Evolutionary conservation across 2,329 filamentous ascomycete species (phyloP).

Genomic region (Xylariomycetidae sp.): DNA sequence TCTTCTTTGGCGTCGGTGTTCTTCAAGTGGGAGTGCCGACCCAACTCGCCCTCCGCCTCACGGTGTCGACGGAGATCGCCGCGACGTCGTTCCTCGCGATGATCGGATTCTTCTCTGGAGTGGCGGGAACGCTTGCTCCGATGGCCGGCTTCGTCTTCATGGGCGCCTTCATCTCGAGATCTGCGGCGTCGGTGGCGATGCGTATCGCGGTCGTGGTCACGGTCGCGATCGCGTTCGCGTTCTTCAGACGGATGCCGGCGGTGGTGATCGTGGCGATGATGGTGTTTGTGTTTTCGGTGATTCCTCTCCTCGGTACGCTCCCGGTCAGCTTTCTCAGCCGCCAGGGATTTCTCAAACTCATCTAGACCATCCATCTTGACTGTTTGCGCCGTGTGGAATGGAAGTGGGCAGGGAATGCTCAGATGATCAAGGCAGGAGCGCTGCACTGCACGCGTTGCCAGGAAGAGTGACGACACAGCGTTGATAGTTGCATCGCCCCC

Average conservation of each 20-base stretch:
- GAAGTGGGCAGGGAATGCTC: background rate
- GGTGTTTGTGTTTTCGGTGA: slow-evolving; percentile 35
- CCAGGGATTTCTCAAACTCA: slow-evolving; percentile 74
- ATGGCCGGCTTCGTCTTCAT: slow-evolving; percentile 46
- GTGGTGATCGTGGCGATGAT: slow-evolving; percentile 40
- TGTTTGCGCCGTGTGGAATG: slow-evolving; percentile 1
- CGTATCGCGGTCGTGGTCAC: slow-evolving; percentile 26
- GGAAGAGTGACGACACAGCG: slow-evolving; percentile 9
- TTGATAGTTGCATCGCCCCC: too few species aligned
- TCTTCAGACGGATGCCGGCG: slow-evolving; percentile 20
- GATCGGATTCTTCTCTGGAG: slow-evolving; percentile 44
- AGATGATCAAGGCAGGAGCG: too few species aligned
- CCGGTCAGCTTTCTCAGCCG: slow-evolving; percentile 53
- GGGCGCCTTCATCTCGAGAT: slow-evolving; percentile 32
- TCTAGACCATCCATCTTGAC: slow-evolving; percentile 46
- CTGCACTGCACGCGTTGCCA: too few species aligned
- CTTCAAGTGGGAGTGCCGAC: slow-evolving; percentile 34
- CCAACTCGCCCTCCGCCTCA: slow-evolving; percentile 25
- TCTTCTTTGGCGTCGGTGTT: slow-evolving; percentile 43
- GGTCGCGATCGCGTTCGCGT: slow-evolving; percentile 40
- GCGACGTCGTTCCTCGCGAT: slow-evolving; percentile 30
- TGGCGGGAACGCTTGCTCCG: slow-evolving; percentile 60
- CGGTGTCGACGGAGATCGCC: slow-evolving; percentile 18
- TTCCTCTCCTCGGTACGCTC: slow-evolving; percentile 41
- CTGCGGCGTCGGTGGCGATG: slow-evolving; percentile 27